A percentile compares a stretch with the other conserved stretches of the same genome.
phyloP scores from a whole-genome alignment of 2,329 filamentous ascomycete species.

The Cladosporium sp. region DNA sequence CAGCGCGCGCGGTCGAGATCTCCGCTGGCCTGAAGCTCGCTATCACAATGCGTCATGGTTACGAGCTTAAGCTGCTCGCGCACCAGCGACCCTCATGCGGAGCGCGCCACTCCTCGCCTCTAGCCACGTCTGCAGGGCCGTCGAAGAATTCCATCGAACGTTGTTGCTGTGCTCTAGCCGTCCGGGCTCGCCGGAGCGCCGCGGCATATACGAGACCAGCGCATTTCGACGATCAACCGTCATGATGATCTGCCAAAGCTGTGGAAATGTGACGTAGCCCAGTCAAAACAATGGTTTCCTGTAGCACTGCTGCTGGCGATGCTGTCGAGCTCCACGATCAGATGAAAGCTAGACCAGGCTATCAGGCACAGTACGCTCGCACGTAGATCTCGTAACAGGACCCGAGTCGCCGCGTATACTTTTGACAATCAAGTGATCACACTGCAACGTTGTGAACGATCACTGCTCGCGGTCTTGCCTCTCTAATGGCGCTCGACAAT shows the following conservation, averaged over 20 bases:
- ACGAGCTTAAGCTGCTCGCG: not conserved
- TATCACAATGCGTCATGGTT: not conserved
- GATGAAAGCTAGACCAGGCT: not conserved
- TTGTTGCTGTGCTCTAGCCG: not conserved
- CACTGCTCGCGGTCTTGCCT: no score
- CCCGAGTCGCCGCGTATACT: not conserved
- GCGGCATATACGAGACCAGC: not conserved
- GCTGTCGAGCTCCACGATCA: not conserved
- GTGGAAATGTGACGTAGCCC: not conserved
- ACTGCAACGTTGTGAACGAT: not conserved
- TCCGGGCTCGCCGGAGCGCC: not conserved
- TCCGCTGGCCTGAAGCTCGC: not conserved
- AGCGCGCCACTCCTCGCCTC: not conserved
- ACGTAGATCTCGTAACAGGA: not conserved
- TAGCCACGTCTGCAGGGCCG: not conserved
- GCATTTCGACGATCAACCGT: not conserved
- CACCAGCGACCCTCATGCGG: not conserved
- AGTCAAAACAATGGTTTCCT: not conserved
- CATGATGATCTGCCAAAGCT: slow-evolving; percentile 4
- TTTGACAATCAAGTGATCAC: not conserved
- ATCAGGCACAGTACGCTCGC: not conserved
- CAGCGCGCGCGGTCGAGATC: not conserved
- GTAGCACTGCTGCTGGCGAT: not conserved
- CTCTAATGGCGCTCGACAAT: not conserved
- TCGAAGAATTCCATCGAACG: not conserved